Evolutionary conservation across 2,329 filamentous ascomycete genomes (phyloP).

Genomic region (Fusarium annulatum): DNA sequence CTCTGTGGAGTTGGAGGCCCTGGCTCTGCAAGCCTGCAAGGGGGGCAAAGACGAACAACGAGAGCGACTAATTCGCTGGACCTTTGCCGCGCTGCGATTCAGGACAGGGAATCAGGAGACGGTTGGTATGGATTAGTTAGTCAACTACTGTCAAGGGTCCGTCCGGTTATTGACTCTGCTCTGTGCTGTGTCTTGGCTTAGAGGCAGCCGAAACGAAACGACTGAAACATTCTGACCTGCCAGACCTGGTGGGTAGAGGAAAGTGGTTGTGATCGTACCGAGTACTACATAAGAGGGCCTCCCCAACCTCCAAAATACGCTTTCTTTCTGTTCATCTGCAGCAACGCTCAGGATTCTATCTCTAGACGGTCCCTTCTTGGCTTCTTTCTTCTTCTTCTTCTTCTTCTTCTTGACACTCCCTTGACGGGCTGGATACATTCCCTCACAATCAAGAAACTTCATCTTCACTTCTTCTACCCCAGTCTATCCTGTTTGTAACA

Average conservation of each 20-base stretch:
- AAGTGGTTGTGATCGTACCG: not conserved
- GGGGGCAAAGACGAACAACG: constrained; percentile 11
- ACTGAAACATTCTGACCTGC: constrained; percentile 32
- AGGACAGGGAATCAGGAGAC: constrained; percentile 7
- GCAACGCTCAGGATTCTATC: constrained; percentile 42
- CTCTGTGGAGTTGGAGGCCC: constrained; percentile 20
- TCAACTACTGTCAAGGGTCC: constrained; percentile 16
- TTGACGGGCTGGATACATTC: constrained; percentile 39
- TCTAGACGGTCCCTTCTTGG: constrained; percentile 25
- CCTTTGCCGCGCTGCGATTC: constrained; percentile 36
- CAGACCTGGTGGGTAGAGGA: constrained; percentile 1
- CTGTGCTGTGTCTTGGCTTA: constrained; percentile 13
- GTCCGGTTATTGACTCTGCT: not conserved
- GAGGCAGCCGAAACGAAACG: constrained; percentile 38
- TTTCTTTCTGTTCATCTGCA: constrained; percentile 22
- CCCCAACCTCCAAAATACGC: constrained; percentile 18
- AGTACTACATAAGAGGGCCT: constrained; percentile 37
- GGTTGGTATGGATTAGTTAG: constrained; percentile 2
- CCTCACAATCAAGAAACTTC: constrained; percentile 28
- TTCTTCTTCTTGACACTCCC: constrained; percentile 27
- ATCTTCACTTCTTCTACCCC: not conserved
- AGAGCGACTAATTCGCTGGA: constrained; percentile 29
- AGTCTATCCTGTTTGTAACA: constrained; percentile 27
- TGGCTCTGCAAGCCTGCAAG: constrained; percentile 2
- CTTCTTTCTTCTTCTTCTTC: constrained; percentile 15